Evolutionary conservation across 306 rosid species (phyloP).

Genomic region (Inga laurina): DNA sequence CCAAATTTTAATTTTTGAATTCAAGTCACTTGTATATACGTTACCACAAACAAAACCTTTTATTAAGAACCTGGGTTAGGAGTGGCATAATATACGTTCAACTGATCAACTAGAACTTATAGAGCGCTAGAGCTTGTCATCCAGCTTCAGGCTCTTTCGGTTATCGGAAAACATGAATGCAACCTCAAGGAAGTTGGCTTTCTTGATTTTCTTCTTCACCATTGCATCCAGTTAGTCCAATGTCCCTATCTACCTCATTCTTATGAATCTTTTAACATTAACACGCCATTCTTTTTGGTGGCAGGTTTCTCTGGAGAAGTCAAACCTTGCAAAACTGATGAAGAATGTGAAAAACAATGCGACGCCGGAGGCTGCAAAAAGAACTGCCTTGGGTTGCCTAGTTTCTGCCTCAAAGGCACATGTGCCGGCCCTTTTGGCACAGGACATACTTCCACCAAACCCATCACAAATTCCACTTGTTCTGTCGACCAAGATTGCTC

Average conservation of each 20-base stretch:
- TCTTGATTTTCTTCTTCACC: conserved; percentile 11
- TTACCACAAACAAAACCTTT: too few species aligned
- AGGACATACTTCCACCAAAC: background rate
- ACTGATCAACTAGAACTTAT: background rate
- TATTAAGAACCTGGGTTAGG: too few species aligned
- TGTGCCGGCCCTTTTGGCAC: conserved; percentile 18
- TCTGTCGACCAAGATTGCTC: conserved; percentile 17
- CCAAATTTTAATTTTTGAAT: background rate
- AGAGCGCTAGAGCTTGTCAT: background rate
- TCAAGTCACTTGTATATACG: too few species aligned
- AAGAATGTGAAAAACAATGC: conserved; percentile 12
- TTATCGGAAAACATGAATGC: conserved; percentile 6
- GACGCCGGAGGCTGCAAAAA: background rate
- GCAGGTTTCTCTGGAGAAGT: background rate
- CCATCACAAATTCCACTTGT: conserved; percentile 11
- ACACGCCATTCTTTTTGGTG: background rate
- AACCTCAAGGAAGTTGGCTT: conserved; percentile 8
- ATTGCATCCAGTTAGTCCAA: conserved; percentile 2
- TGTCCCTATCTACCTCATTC: background rate
- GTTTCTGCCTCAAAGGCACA: background rate
- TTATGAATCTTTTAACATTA: background rate
- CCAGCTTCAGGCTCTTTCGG: background rate
- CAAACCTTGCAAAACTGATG: background rate
- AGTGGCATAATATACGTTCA: background rate
- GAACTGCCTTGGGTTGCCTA: conserved; percentile 9